Evolutionary conservation across 2,329 filamentous ascomycete species (phyloP), one percentile per base, ranked within the genome.

Genomic region (Penicillium rolfsii): DNA sequence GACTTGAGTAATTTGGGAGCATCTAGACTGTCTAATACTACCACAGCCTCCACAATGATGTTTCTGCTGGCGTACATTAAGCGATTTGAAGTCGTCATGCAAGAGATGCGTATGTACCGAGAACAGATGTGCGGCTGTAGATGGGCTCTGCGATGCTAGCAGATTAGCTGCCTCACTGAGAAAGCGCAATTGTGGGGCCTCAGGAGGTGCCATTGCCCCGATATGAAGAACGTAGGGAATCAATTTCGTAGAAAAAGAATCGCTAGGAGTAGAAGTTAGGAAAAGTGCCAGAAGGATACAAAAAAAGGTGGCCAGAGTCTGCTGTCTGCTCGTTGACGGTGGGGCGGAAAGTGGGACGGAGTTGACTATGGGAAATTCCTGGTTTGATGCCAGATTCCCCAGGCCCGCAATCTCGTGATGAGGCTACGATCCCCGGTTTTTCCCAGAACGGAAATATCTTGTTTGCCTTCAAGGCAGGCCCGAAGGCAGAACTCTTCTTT

Each of bases 51-150:
- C 71, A 64, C 79, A 81, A 48, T 71, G 71, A 30, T 69, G 63
- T 56, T 72, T 73, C 26, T 74, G 69, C 28, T 76, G 75, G 5
- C 65, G 70, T 49, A 59, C 57, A 46, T 71, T 74, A 24, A 79
- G 61, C 14, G 72, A 56, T 56, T 71, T 78, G 9, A 61, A 70
- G 40, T 77, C 70, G 11, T 77, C 69, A 50, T 70, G 70, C 26
- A 76, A 67, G 54, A 78, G 70, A 22, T 62, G 69, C 59, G 76
- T 77, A 68, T 78, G 76, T n/a, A 71, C 67, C 14, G 64, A 65
- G 64, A 77, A 67, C 33, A 81, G 68, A 72, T 80, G 69, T 14
- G 76, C 72, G 2, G 79, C 72, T n/a, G 77, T 80, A 12, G 78
- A 78, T 19, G 75, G 74, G 59, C 75, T 77, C 19, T 66, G 57